Percentiles rank a stretch among this genome's conserved stretches.
Evolutionary conservation across 306 rosid genomes (phyloP).

Genomic region (Citrullus mucosospermus): DNA sequence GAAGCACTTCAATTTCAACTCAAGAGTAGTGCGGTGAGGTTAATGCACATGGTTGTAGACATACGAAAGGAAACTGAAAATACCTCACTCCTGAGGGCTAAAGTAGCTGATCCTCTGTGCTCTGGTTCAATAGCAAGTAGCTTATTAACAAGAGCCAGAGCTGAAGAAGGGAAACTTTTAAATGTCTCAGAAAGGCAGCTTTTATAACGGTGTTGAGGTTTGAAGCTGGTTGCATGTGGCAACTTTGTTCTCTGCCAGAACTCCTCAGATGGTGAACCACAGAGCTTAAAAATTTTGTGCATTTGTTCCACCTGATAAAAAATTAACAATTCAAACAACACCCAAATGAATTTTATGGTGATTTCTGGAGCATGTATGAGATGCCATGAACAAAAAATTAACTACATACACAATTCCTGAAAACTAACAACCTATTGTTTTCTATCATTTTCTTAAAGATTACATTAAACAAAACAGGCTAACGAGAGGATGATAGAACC

Average conservation of each 20-base stretch:
- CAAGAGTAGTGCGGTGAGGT: not conserved
- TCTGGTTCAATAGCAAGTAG: constrained; percentile 68
- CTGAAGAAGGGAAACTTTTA: constrained; percentile 41
- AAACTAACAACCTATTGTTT: not conserved
- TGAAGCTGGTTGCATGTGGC: constrained; percentile 84
- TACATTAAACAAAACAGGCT: not conserved
- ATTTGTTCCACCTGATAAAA: constrained; percentile 74
- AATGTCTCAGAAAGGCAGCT: constrained; percentile 50
- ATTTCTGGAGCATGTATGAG: not conserved
- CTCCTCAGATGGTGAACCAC: constrained; percentile 83
- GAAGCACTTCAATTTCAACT: not conserved
- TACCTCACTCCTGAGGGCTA: constrained; percentile 67
- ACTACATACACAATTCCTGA: not conserved
- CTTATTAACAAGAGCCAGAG: constrained; percentile 54
- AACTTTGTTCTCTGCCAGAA: constrained; percentile 69
- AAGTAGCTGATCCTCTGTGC: constrained; percentile 55
- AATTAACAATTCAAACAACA: not conserved
- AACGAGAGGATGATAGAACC: constrained; percentile 28
- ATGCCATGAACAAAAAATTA: not conserved
- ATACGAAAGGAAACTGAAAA: not conserved
- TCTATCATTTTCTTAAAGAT: not conserved
- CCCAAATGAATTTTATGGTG: not conserved
- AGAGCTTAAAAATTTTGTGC: constrained; percentile 91
- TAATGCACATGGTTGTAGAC: not conserved
- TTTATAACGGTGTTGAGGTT: constrained; percentile 61